These are phyloP conservation scores for Lichtheimia ornata DNA, from an alignment of 371 early-diverging fungal species.

Conservation along the genomic window DNA sequence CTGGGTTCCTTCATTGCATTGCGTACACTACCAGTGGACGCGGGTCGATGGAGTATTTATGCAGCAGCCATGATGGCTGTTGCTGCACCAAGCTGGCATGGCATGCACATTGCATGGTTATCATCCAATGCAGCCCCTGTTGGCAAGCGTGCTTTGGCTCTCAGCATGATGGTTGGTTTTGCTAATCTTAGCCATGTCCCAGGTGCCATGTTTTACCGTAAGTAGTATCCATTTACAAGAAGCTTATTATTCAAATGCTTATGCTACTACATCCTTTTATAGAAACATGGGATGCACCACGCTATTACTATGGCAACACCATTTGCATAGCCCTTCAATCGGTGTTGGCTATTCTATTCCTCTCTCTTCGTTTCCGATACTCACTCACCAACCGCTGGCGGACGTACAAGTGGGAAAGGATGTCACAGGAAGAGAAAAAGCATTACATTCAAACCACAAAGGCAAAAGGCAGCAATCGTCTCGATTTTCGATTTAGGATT, in stretches of 20 bases:
- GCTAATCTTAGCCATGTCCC: constrained; percentile 38
- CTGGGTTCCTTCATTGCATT: constrained; percentile 41
- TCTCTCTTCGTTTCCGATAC: constrained; percentile 29
- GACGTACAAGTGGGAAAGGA: constrained; percentile 26
- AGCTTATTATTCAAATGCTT: background rate
- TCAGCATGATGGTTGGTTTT: constrained; percentile 43
- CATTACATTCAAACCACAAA: constrained; percentile 30
- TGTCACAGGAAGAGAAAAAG: constrained; percentile 31
- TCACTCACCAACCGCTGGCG: constrained; percentile 29
- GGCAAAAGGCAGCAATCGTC: constrained; percentile 33
- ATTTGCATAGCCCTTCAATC: constrained; percentile 32
- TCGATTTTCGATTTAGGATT: constrained; percentile 39
- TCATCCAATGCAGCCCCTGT: constrained; percentile 48
- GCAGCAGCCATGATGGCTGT: constrained; percentile 30
- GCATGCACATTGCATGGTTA: constrained; percentile 51
- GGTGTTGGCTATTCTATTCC: constrained; percentile 17
- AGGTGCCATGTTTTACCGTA: constrained; percentile 24
- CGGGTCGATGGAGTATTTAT: constrained; percentile 44
- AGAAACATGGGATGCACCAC: constrained; percentile 39
- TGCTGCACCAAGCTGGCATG: constrained; percentile 42
- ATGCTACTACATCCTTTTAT: background rate
- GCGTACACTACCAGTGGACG: constrained; percentile 38
- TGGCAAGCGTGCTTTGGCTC: constrained; percentile 50
- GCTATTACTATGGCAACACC: constrained; percentile 39
- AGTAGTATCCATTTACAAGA: background rate